These are phyloP conservation scores for Halenospora varia DNA, from an alignment of 495 filamentous ascomycete genomes.

Conservation along the genomic window DNA sequence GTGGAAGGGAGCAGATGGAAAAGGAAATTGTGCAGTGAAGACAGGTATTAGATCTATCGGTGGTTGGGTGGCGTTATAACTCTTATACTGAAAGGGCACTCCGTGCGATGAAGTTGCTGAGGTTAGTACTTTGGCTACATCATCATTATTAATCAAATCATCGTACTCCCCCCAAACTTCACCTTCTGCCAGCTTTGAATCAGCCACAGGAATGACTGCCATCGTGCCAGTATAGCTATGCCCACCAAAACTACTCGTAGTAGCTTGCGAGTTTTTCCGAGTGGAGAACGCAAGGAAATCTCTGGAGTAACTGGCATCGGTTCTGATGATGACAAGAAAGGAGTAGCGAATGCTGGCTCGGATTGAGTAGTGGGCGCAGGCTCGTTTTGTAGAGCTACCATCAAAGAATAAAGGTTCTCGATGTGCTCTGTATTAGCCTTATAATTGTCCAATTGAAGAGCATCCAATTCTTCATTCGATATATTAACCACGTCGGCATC, in stretches of 20 bases:
- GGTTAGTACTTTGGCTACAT: slow-evolving; percentile 33
- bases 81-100: slow-evolving; percentile 41
- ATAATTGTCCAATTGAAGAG: slow-evolving; percentile 20
- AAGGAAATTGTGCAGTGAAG: slow-evolving; percentile 70
- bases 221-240: slow-evolving; percentile 32
- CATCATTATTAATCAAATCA: slow-evolving; percentile 69
- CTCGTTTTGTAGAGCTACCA: neutral
- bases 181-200: slow-evolving; percentile 64
- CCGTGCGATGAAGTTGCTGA: slow-evolving; percentile 47
- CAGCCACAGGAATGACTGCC: slow-evolving; percentile 56
- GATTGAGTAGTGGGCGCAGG: neutral
- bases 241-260: slow-evolving; percentile 65
- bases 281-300: slow-evolving; percentile 70
- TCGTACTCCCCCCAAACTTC: slow-evolving; percentile 94
- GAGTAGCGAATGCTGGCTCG: neutral
- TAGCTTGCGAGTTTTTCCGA: slow-evolving; percentile 63
- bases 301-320: slow-evolving; percentile 24
- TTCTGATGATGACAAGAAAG: slow-evolving; percentile 13
- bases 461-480: slow-evolving; percentile 22
- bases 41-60: slow-evolving; percentile 72
- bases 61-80: slow-evolving; percentile 72
- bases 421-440: slow-evolving; percentile 14
- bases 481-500: slow-evolving; percentile 41
- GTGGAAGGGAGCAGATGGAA: slow-evolving; percentile 80
- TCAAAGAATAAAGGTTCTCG: slow-evolving; percentile 3